Conservation (phyloP, 139 green algal species). For the Chlamydomonas sp. region DNA sequence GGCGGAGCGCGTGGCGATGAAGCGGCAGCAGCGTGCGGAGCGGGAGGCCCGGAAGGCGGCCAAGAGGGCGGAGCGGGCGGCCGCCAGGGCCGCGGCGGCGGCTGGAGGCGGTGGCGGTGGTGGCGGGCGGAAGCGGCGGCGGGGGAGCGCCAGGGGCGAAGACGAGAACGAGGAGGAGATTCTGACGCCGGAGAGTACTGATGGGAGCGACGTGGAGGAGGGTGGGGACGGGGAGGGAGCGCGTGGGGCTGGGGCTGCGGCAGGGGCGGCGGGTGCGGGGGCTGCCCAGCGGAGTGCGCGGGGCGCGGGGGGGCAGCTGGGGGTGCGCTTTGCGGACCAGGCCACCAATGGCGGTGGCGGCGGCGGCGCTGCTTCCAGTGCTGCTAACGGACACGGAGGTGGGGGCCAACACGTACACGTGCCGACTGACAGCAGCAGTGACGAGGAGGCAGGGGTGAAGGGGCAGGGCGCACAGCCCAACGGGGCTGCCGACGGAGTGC, state of each 20-base stretch:
- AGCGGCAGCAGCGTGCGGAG: neutral
- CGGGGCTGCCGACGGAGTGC: too few relatives aligned
- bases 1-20: neutral
- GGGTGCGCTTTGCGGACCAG: too few relatives aligned
- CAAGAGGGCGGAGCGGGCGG: neutral
- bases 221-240: neutral
- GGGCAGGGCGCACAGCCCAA: too few relatives aligned
- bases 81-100: neutral
- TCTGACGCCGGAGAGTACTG: neutral
- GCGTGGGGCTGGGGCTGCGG: neutral
- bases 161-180: neutral
- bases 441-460: too few relatives aligned
- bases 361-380: too few relatives aligned
- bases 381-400: too few relatives aligned
- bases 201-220: neutral
- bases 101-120: conserved; percentile 10
- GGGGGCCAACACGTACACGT: too few relatives aligned
- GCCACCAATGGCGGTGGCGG: too few relatives aligned
- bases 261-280: neutral
- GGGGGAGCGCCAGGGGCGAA: conserved; percentile 14
- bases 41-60: neutral
- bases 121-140: conserved; percentile 24
- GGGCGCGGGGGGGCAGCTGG: too few relatives aligned
- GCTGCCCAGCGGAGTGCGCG: neutral
- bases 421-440: too few relatives aligned